Percentiles rank a stretch among this genome's conserved stretches.
Evolutionary conservation across 202 grass and related monocot species (phyloP).

Genomic region (Elaeis oleifera): DNA sequence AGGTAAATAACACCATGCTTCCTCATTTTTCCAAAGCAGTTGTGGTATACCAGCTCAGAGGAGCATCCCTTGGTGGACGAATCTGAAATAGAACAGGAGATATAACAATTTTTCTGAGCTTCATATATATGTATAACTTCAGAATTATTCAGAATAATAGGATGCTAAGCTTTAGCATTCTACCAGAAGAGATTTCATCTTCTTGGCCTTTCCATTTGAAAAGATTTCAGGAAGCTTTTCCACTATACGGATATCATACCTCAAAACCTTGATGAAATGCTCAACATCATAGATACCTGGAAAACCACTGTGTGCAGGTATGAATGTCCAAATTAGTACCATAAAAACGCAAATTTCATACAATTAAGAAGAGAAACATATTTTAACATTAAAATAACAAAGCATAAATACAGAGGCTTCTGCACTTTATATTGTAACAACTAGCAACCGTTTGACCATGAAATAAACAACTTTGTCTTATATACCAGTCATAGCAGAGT

Average conservation of each 20-base stretch:
- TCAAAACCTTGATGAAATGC: constrained; percentile 82
- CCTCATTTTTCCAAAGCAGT: constrained; percentile 83
- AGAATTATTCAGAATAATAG: constrained; percentile 15
- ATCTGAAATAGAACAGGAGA: constrained; percentile 41
- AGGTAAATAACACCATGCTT: constrained; percentile 83
- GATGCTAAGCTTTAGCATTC: constrained; percentile 11
- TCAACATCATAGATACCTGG: constrained; percentile 98
- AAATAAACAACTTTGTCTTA: no score
- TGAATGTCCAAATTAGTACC: constrained; percentile 43
- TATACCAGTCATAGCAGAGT: no score
- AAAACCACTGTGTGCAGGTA: constrained; percentile 69
- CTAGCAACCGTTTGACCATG: no score
- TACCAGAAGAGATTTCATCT: constrained; percentile 76
- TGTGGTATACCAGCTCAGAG: constrained; percentile 80
- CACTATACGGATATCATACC: constrained; percentile 70
- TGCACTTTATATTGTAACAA: no score
- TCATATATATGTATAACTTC: not conserved
- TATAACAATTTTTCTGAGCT: not conserved
- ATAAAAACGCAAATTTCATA: not conserved
- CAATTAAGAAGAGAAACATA: no score
- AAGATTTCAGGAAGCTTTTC: constrained; percentile 53
- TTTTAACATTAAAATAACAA: no score
- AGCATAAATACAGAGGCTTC: no score
- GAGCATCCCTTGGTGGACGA: constrained; percentile 90
- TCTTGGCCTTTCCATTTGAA: constrained; percentile 74